These are phyloP conservation scores for Mycena sanguinolenta DNA, from an alignment of 768 basidiomycete genomes.

Conservation along the genomic window DNA sequence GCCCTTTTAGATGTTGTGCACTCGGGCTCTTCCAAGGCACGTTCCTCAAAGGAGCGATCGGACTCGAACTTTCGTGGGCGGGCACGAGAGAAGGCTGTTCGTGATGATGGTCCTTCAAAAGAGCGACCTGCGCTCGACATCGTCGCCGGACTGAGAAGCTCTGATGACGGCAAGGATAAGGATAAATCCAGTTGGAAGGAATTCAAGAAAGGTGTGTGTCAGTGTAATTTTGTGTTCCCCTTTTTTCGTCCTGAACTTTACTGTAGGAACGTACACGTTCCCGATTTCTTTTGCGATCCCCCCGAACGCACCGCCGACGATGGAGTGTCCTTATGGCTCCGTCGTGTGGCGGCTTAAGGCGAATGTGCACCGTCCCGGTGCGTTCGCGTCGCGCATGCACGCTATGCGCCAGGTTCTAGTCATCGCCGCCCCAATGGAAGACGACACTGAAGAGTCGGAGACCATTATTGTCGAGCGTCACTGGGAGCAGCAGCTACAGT, in stretches of 20 bases:
- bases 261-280: slow-evolving; percentile 88
- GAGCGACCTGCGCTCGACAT: slow-evolving; percentile 53
- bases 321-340: slow-evolving; percentile 81
- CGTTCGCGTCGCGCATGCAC: slow-evolving; percentile 79
- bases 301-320: slow-evolving; percentile 79
- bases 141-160: slow-evolving; percentile 53
- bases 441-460: slow-evolving; percentile 86
- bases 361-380: slow-evolving; percentile 85
- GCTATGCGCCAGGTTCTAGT: slow-evolving; percentile 81
- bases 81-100: slow-evolving; percentile 46
- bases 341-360: slow-evolving; percentile 87
- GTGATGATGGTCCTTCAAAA: slow-evolving; percentile 35
- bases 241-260: slow-evolving; percentile 4
- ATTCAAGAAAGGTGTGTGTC: slow-evolving; percentile 82
- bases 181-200: slow-evolving; percentile 79
- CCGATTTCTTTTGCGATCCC: slow-evolving; percentile 94
- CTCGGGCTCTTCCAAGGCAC: slow-evolving; percentile 58
- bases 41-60: slow-evolving; percentile 37
- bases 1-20: slow-evolving; percentile 64
- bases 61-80: slow-evolving; percentile 50
- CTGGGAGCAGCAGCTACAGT: slow-evolving; percentile 92
- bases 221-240: background rate
- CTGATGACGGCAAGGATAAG: slow-evolving; percentile 44
- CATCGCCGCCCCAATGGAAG: slow-evolving; percentile 82
- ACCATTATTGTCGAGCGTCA: slow-evolving; percentile 88